Evolutionary conservation across 352 stramenopile genomes (phyloP), one percentile per base, ranked within the genome.

Genomic region (Thraustotheca clavata): DNA sequence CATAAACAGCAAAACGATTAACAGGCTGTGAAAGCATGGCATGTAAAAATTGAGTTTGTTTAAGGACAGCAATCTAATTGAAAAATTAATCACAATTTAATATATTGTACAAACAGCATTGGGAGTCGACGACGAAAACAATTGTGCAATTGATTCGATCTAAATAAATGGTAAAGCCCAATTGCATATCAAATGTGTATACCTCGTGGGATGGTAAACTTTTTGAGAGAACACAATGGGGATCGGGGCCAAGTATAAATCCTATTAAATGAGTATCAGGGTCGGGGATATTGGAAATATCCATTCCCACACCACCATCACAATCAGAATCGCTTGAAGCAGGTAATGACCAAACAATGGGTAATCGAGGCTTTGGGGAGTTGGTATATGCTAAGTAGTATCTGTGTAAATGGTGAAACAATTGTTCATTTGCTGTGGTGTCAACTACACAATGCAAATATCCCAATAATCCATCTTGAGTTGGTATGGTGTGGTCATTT

Each of bases 191-290:
- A 1, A 2, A 18, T 52, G 9, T 24, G 34, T 43, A 46, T 4
- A 65, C 39, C 18, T 65, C 57, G 29, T 40, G 16, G 4, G 9
- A 27, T 12, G 7, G 14, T 9, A 65, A 26, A 20, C 26, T 16
- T 43, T 35, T 65, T 20, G 57, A 34, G 14, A 54, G 39, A 1
- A n/a, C 7, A 20, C n/a, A 22, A 18, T 11, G 31, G 5, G n/a
- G 16, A 11, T 43, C 3, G 4, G 20, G 38, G 2, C 35, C 47
- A 4, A 54, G 26, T n/a, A 65, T 54, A 24, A 38, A 65, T 11
- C 57, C 57, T 34, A 65, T 65, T n/a, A 65, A 33, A 20, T 65
- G 57, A 4, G 27, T 34, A 20, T 65, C 57, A 11, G 57, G 57
- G 2, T 65, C 57, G 3, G 57, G 57, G 9, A 65, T 33, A 34